A percentile compares a stretch with the other conserved stretches of the same genome.
Conservation (phyloP, 2,329 filamentous ascomycete genomes). For the Talaromyces islandicus region DNA sequence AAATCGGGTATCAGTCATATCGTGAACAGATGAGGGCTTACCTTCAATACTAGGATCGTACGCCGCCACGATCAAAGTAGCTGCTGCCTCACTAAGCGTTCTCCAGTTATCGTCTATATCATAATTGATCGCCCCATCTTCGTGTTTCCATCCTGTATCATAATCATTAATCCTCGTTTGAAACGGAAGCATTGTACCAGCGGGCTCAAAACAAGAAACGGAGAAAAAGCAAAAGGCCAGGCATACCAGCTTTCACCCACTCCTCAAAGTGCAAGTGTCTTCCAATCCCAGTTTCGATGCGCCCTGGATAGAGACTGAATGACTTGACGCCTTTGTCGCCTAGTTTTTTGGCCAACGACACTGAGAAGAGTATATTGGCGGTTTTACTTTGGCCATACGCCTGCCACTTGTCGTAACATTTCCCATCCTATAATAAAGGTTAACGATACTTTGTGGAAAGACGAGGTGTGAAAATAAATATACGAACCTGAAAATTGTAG, state of each 20-base stretch:
- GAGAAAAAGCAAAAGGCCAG: not conserved
- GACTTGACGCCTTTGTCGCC: conserved; percentile 6
- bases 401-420: conserved; percentile 9
- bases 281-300: conserved; percentile 4
- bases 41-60: not conserved
- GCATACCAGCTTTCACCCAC: not conserved
- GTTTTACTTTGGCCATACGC: conserved; percentile 11
- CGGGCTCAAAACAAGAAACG: no score
- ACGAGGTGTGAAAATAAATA: no score
- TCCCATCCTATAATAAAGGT: not conserved
- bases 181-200: no score
- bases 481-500: conserved; percentile 29
- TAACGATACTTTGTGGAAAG: no score
- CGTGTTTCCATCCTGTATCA: not conserved
- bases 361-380: conserved; percentile 9
- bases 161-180: not conserved
- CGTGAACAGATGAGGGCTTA: not conserved
- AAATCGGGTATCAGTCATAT: not conserved
- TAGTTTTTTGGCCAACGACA: conserved; percentile 9
- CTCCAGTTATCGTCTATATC: conserved; percentile 2
- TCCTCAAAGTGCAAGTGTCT: not conserved
- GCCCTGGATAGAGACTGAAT: conserved; percentile 12
- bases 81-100: conserved; percentile 13
- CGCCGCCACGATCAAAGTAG: not conserved
- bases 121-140: not conserved